Percentiles rank a stretch among this genome's conserved stretches.
phyloP scores from a whole-genome alignment of 164 flowering plant species.

The Pachysandra terminalis region DNA sequence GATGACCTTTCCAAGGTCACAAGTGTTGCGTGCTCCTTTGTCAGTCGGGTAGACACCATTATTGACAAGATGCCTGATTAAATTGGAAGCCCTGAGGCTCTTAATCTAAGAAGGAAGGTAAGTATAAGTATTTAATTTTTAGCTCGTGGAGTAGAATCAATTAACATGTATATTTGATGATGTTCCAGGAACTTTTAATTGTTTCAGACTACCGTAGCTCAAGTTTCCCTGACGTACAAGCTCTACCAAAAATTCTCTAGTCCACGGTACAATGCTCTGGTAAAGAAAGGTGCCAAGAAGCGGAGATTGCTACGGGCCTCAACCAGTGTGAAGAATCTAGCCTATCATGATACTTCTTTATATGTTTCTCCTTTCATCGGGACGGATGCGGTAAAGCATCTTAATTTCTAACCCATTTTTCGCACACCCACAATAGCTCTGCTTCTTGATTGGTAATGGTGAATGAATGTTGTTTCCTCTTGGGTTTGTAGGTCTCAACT shows the following conservation, averaged over 20 bases:
- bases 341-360: conserved; percentile 87
- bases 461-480: neutral
- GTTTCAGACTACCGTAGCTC: conserved; percentile 94
- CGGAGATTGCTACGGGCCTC: conserved; percentile 99
- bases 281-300: conserved; percentile 98
- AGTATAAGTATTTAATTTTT: neutral
- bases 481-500: conserved; percentile 72
- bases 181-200: neutral
- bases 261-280: conserved; percentile 97
- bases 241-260: conserved; percentile 99
- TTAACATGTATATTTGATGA: neutral
- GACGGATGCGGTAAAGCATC: conserved; percentile 76
- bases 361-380: conserved; percentile 96
- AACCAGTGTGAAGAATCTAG: conserved; percentile 96
- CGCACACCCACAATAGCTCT: neutral
- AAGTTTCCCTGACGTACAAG: conserved; percentile 88
- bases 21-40: conserved; percentile 98
- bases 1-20: conserved; percentile 90
- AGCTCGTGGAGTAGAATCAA: neutral
- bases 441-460: neutral
- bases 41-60: conserved; percentile 93
- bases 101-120: conserved; percentile 95
- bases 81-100: conserved; percentile 92
- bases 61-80: conserved; percentile 94
- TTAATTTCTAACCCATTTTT: neutral